Evolutionary conservation across 2,329 filamentous ascomycete species (phyloP), one percentile per base, ranked within the genome.

Genomic region (Ophiosphaerella herpotricha): DNA sequence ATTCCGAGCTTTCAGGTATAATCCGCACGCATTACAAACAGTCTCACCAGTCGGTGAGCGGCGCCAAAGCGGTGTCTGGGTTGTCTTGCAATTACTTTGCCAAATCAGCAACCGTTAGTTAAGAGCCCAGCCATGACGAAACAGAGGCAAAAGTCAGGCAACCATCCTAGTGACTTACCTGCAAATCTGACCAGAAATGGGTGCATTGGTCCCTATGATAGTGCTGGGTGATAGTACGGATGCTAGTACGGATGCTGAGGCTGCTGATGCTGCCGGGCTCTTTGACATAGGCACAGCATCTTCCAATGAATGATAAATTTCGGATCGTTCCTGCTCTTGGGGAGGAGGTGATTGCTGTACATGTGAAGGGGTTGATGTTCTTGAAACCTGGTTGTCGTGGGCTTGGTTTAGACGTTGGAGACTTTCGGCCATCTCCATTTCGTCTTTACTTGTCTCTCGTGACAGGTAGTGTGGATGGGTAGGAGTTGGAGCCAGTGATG

Each of bases 11-110:
- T 97, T 97, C 55, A 90, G 80, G 73, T 99, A 99, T 13, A 99
- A 81, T 36, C 94, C 94, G 68, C 94, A 99, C 5, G 94, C 94
- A 75, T 99, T 99, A 77, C 94, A 99, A 52, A 99, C 97, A 24
- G 91, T 97, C 46, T 91, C 89, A 26, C 94, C 94, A 64, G 92
- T 87, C 0, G 93, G 93, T 13, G 93, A 96, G 67, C 94, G 85
- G 70, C 94, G 85, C 94, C 94, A 99, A 33, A 99, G 77, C 21
- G 94, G 94, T 39, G 94, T 99, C 71, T 89, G 87, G 44, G 91
- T 97, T 13, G 94, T 97, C 50, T 88, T 88, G 72, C 94, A 99
- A 75, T 99, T 99, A 71, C 94, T 99, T 58, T 45, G 54, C 42
- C 38, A 33, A 36, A 55, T 65, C 47, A 65, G 61, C 53, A 21